Conservation (phyloP, 805 yeast genomes). For the Metschnikowia henanensis region DNA sequence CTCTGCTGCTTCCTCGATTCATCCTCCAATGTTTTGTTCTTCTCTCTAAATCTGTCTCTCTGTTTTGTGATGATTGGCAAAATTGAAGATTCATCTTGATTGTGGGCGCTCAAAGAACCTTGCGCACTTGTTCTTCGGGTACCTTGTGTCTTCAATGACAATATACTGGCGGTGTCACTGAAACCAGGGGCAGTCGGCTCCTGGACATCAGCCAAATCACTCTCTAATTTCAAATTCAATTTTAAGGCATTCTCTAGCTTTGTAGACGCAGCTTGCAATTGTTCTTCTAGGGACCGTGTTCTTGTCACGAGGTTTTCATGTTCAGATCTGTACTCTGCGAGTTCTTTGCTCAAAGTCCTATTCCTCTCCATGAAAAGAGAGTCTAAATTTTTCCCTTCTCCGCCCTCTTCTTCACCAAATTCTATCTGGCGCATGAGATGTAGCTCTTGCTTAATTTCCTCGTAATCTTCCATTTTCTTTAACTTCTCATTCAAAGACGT, state of each 20-base stretch:
- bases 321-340: conserved; percentile 64
- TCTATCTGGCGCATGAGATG: conserved; percentile 71
- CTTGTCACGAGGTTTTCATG: conserved; percentile 47
- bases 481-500: conserved; percentile 50
- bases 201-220: conserved; percentile 65
- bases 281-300: conserved; percentile 39
- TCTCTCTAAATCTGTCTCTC: conserved; percentile 87
- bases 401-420: conserved; percentile 54
- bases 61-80: conserved; percentile 91
- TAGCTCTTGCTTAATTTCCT: conserved; percentile 76
- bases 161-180: conserved; percentile 65
- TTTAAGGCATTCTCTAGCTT: conserved; percentile 44
- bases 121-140: conserved; percentile 20
- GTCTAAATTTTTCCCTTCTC: conserved; percentile 42
- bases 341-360: conserved; percentile 67
- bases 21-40: conserved; percentile 81
- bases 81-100: conserved; percentile 47
- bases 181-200: conserved; percentile 36
- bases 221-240: conserved; percentile 65
- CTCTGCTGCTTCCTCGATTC: conserved; percentile 62
- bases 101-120: conserved; percentile 38
- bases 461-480: conserved; percentile 64
- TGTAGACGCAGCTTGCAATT: conserved; percentile 31
- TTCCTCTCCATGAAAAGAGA: conserved; percentile 68
- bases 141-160: conserved; percentile 53